Percentiles rank a stretch among this genome's conserved stretches.
phyloP scores from a whole-genome alignment of 2,329 filamentous ascomycete species.

The Rhynchosporium secalis region DNA sequence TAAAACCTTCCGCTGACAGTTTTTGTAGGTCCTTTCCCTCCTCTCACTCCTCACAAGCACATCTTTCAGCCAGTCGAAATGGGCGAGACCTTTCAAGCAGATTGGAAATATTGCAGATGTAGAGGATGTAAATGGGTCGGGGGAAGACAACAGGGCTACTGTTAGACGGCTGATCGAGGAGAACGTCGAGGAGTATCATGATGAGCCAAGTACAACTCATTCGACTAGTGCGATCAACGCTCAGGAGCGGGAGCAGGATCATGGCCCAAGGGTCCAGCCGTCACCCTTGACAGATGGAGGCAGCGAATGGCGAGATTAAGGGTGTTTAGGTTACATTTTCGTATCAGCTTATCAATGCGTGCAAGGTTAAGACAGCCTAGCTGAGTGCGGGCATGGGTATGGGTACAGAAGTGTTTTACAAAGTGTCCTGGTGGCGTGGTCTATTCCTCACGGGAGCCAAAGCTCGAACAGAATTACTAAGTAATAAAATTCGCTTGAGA shows the following conservation, averaged over 20 bases:
- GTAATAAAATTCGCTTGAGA: too few relatives aligned
- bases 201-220: slow-evolving; percentile 23
- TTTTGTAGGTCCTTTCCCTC: slow-evolving; percentile 30
- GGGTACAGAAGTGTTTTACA: too few relatives aligned
- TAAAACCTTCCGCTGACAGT: not conserved
- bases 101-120: slow-evolving; percentile 14
- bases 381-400: too few relatives aligned
- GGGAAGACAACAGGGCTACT: slow-evolving; percentile 29
- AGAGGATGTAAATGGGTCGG: slow-evolving; percentile 25
- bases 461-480: too few relatives aligned
- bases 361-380: too few relatives aligned
- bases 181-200: slow-evolving; percentile 29
- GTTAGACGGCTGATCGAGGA: slow-evolving; percentile 35
- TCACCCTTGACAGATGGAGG: slow-evolving; percentile 27
- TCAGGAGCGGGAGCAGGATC: slow-evolving; percentile 16
- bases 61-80: slow-evolving; percentile 29
- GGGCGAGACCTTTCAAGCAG: slow-evolving; percentile 26
- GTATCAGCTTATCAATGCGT: too few relatives aligned
- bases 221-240: slow-evolving; percentile 3
- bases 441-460: too few relatives aligned
- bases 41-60: slow-evolving; percentile 34
- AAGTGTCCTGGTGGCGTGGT: too few relatives aligned
- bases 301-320: slow-evolving; percentile 32
- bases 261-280: slow-evolving; percentile 33
- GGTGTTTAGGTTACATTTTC: too few relatives aligned